A percentile compares a stretch with the other conserved stretches of the same genome.
phyloP scores from a whole-genome alignment of 1,284 basidiomycete genomes.

The Fomes fomentarius region DNA sequence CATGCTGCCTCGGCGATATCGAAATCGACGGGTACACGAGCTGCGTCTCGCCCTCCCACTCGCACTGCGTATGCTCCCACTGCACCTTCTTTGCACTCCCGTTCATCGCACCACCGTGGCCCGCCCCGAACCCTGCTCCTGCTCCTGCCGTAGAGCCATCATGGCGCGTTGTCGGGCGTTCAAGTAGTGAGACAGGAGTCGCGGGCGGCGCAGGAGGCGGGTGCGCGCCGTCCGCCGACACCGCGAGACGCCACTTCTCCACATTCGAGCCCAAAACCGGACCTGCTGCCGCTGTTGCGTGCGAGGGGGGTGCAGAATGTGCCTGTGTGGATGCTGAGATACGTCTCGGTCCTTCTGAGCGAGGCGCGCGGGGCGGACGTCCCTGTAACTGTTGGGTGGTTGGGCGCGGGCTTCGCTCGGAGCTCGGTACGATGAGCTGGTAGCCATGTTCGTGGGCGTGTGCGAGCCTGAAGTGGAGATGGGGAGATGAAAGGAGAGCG shows the following conservation, averaged over 20 bases:
- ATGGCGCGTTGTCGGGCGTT: background rate
- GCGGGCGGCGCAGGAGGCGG: slow-evolving; percentile 21
- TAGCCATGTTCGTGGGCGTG: background rate
- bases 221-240: background rate
- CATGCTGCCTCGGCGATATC: background rate
- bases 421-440: background rate
- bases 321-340: background rate
- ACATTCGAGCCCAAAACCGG: slow-evolving; percentile 9
- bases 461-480: background rate
- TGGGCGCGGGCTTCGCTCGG: background rate
- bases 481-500: background rate
- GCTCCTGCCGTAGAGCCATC: background rate
- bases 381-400: background rate
- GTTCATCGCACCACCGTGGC: background rate
- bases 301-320: background rate
- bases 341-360: background rate
- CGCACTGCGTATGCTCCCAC: background rate
- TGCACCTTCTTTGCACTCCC: background rate
- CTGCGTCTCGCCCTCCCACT: background rate
- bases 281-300: background rate
- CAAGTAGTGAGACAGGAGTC: slow-evolving; percentile 15
- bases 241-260: slow-evolving; percentile 14
- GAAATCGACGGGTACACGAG: background rate
- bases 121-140: background rate
- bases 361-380: slow-evolving; percentile 1